Percentiles rank a stretch among this genome's conserved stretches.
Conservation (phyloP, 768 basidiomycete genomes). For the Boletus speciosus region DNA sequence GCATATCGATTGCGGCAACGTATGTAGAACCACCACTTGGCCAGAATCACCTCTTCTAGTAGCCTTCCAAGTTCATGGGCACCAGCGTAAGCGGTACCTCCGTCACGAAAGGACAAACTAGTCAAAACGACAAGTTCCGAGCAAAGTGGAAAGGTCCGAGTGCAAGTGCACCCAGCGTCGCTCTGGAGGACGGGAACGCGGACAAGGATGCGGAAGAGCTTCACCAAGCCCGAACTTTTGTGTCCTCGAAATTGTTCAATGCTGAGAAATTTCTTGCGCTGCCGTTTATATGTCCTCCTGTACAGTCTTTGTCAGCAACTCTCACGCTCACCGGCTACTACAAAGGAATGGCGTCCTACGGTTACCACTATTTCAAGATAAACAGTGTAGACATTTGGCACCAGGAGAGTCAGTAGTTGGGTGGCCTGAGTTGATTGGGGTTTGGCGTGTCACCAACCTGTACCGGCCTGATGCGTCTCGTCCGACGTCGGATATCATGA, state of each 20-base stretch:
- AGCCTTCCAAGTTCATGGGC: conserved; percentile 56
- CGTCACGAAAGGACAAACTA: conserved; percentile 38
- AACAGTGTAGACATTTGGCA: no score
- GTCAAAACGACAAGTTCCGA: conserved; percentile 41
- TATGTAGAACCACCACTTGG: conserved; percentile 36
- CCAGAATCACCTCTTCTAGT: conserved; percentile 35
- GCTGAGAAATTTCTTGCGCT: conserved; percentile 4
- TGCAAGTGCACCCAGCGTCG: conserved; percentile 36
- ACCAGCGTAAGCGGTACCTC: conserved; percentile 72
- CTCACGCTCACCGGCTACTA: conserved; percentile 29
- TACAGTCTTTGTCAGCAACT: conserved; percentile 41
- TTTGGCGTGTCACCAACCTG: background rate
- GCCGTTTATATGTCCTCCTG: conserved; percentile 20
- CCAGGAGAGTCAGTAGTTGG: background rate
- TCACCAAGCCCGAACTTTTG: conserved; percentile 88
- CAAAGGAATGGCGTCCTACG: no score
- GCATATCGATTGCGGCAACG: background rate
- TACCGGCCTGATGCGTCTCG: background rate
- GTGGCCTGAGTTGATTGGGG: no score
- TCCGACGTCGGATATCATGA: conserved; percentile 3
- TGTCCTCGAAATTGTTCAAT: conserved; percentile 79
- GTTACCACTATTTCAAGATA: no score
- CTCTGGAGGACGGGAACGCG: conserved; percentile 93
- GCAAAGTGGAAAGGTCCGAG: conserved; percentile 34
- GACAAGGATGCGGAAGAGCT: conserved; percentile 83